Conservation (phyloP, 441 rosid species). For the Populus hybrid region DNA sequence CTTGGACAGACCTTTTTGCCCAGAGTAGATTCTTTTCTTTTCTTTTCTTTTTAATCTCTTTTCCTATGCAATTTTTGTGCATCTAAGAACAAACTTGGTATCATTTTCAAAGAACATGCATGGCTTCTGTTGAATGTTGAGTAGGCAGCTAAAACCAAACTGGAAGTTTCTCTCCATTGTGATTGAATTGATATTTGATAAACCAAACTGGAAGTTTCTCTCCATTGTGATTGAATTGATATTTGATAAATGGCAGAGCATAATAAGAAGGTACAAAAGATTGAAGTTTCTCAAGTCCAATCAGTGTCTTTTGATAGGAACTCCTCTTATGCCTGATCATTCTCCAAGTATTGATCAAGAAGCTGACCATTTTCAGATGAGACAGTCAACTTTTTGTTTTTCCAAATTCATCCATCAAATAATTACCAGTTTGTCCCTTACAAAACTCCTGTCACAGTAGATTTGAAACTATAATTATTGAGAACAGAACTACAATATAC, state of each 20-base stretch:
- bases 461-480: neutral
- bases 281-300: neutral
- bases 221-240: neutral
- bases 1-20: constrained; percentile 57
- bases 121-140: neutral
- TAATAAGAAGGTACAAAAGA: neutral
- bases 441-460: neutral
- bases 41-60: neutral
- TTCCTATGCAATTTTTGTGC: neutral
- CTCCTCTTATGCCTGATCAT: neutral
- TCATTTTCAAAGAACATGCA: neutral
- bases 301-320: neutral
- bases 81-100: neutral
- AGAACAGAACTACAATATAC: neutral
- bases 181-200: no score
- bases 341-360: no score
- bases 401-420: no score
- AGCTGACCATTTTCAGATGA: no score
- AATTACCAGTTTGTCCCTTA: no score
- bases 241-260: neutral
- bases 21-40: constrained; percentile 24
- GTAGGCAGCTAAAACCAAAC: neutral
- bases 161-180: no score
- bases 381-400: no score
- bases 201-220: neutral